Conservation (phyloP, 768 basidiomycete genomes). For the Tylopilus balloui region DNA sequence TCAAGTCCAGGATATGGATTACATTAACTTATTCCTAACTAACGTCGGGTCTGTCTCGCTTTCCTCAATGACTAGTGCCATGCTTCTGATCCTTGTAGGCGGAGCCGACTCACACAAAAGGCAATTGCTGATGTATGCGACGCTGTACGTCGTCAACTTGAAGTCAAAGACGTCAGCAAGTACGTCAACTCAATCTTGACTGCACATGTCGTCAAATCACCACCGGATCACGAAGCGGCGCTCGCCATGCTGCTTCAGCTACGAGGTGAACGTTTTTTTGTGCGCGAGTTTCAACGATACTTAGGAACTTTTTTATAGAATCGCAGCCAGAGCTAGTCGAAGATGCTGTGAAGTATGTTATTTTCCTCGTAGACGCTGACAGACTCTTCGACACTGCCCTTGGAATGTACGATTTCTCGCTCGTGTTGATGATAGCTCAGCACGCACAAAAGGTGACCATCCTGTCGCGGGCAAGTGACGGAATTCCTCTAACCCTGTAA, state of each 20-base stretch:
- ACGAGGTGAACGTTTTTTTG: slow-evolving; percentile 50
- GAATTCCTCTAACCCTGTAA: slow-evolving; percentile 1
- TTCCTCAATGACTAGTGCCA: not conserved
- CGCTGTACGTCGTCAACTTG: slow-evolving; percentile 65
- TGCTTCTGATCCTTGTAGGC: slow-evolving; percentile 38
- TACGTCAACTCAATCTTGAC: slow-evolving; percentile 92
- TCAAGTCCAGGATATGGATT: slow-evolving; percentile 85
- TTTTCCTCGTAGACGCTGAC: slow-evolving; percentile 94
- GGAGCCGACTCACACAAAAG: slow-evolving; percentile 52
- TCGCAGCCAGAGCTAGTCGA: slow-evolving; percentile 75
- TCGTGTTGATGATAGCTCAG: slow-evolving; percentile 94
- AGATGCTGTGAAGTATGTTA: slow-evolving; percentile 97
- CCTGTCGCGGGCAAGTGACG: not conserved
- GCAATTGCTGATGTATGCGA: slow-evolving; percentile 72
- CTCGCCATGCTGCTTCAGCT: slow-evolving; percentile 69
- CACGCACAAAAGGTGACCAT: slow-evolving; percentile 83
- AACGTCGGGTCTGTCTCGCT: slow-evolving; percentile 60
- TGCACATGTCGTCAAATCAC: slow-evolving; percentile 86
- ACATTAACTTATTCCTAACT: slow-evolving; percentile 89
- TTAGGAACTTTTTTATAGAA: slow-evolving; percentile 6
- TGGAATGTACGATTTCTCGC: slow-evolving; percentile 97
- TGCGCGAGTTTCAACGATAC: not conserved
- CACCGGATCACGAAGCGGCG: slow-evolving; percentile 86
- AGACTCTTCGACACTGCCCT: slow-evolving; percentile 89
- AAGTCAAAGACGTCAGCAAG: slow-evolving; percentile 63